Percentiles rank a stretch among this genome's conserved stretches.
Evolutionary conservation across 2,329 filamentous ascomycete genomes (phyloP).

Genomic region (Monilinia fructigena): DNA sequence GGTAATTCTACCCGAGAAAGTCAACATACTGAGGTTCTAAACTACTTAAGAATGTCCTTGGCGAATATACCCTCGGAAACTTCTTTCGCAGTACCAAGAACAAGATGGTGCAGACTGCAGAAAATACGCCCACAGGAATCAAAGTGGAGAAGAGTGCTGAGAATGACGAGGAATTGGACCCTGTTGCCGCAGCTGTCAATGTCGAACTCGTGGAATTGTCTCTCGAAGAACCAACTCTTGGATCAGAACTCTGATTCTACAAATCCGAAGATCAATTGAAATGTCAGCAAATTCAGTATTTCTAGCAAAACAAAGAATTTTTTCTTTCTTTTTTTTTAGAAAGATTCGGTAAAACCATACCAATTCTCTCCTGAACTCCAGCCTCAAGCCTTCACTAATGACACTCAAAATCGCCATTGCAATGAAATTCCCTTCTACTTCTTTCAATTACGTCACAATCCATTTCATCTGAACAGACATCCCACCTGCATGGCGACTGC

Average conservation of each 20-base stretch:
- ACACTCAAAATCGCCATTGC: conserved; percentile 13
- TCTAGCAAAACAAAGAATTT: neutral
- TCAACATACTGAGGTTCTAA: conserved; percentile 48
- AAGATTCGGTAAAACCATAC: neutral
- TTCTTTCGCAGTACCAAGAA: conserved; percentile 52
- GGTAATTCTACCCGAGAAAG: neutral
- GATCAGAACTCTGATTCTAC: conserved; percentile 39
- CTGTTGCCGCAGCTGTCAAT: conserved; percentile 40
- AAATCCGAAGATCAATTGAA: neutral
- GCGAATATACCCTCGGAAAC: conserved; percentile 54
- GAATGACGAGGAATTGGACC: conserved; percentile 45
- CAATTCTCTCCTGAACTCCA: conserved; percentile 19
- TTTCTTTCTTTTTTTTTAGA: no score
- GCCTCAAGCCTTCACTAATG: conserved; percentile 9
- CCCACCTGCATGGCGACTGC: neutral
- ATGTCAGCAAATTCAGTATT: neutral
- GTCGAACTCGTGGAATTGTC: conserved; percentile 42
- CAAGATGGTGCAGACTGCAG: conserved; percentile 50
- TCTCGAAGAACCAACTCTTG: conserved; percentile 47
- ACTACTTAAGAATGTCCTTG: conserved; percentile 52
- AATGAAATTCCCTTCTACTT: no score
- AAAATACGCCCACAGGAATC: conserved; percentile 51
- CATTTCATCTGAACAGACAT: neutral
- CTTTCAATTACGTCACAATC: neutral
- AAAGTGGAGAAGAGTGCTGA: conserved; percentile 51